phyloP scores from a whole-genome alignment of 169 alveolate species.

The Eimeria brunetti region DNA sequence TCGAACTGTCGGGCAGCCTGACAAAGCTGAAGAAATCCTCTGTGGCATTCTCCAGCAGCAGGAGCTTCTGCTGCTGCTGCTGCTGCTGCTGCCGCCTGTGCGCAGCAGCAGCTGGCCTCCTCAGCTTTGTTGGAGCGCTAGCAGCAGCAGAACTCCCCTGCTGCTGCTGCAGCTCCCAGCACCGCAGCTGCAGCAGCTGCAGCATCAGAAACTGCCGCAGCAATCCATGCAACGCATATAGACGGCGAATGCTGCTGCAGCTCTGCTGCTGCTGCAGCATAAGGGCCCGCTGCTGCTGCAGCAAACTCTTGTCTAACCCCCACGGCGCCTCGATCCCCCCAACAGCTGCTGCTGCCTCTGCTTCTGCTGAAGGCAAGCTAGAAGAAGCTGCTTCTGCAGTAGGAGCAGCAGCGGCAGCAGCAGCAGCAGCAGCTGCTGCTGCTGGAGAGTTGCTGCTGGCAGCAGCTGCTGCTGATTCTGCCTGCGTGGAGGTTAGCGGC shows the following conservation, averaged over 20 bases:
- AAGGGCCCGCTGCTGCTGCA: constrained; percentile 9
- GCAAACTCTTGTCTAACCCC: constrained; percentile 38
- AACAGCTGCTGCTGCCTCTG: neutral
- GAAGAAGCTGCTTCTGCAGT: neutral
- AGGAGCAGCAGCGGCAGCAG: constrained; percentile 24
- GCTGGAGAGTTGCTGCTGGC: constrained; percentile 17
- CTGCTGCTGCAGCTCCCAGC: constrained; percentile 59
- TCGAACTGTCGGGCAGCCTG: constrained; percentile 11
- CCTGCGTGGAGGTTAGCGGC: neutral
- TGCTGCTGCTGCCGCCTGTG: constrained; percentile 9
- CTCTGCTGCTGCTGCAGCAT: constrained; percentile 26
- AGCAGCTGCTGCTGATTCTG: constrained; percentile 19
- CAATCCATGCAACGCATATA: constrained; percentile 46
- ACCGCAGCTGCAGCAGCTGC: constrained; percentile 48
- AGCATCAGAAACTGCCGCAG: constrained; percentile 49
- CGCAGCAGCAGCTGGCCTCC: constrained; percentile 31
- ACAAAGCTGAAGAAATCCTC: constrained; percentile 47
- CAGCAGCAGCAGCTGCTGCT: neutral
- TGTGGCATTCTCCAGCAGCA: neutral
- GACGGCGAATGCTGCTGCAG: constrained; percentile 33
- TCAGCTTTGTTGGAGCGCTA: neutral
- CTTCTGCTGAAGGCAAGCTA: constrained; percentile 24
- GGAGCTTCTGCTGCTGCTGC: constrained; percentile 52
- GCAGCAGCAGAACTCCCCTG: neutral
- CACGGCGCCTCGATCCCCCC: constrained; percentile 22